A percentile compares a stretch with the other conserved stretches of the same genome.
Conservation (phyloP, 495 filamentous ascomycete species). For the Penicillium fimorum region DNA sequence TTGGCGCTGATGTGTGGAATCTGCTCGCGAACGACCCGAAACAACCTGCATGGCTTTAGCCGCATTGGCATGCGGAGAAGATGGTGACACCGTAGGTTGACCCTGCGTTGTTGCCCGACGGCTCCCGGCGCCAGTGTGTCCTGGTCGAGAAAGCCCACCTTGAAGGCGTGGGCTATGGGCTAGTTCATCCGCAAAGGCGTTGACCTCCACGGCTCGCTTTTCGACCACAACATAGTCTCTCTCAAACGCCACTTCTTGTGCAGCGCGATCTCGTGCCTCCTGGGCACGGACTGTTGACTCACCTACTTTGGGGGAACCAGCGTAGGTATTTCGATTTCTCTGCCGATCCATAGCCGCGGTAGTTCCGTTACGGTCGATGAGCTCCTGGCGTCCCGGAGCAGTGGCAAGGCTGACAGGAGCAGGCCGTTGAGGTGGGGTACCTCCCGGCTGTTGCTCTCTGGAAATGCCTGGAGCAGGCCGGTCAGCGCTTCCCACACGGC, state of each 20-base stretch:
- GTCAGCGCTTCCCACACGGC: conserved; percentile 40
- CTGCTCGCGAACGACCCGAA: conserved; percentile 57
- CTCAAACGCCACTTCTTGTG: conserved; percentile 85
- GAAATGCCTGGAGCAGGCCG: conserved; percentile 28
- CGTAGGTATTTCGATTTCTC: conserved; percentile 47
- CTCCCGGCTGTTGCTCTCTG: conserved; percentile 29
- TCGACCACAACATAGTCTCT: conserved; percentile 95
- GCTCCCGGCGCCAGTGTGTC: conserved; percentile 47
- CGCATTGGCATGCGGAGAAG: conserved; percentile 37
- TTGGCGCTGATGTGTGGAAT: conserved; percentile 61
- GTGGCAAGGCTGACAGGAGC: conserved; percentile 51
- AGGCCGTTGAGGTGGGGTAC: conserved; percentile 38
- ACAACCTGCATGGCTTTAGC: conserved; percentile 69
- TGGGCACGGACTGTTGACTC: conserved; percentile 41
- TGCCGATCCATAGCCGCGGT: conserved; percentile 49
- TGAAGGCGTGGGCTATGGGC: conserved; percentile 69
- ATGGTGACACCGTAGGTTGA: conserved; percentile 42
- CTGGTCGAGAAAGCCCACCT: conserved; percentile 36
- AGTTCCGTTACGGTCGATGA: conserved; percentile 35
- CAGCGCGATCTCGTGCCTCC: conserved; percentile 71
- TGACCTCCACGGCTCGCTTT: conserved; percentile 91
- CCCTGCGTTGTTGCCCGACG: conserved; percentile 71
- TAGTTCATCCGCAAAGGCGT: conserved; percentile 94
- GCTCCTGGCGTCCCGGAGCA: conserved; percentile 60
- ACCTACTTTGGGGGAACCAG: conserved; percentile 45